Conservation (phyloP, 345 rosid species). For the Eucalyptus pauciflora region DNA sequence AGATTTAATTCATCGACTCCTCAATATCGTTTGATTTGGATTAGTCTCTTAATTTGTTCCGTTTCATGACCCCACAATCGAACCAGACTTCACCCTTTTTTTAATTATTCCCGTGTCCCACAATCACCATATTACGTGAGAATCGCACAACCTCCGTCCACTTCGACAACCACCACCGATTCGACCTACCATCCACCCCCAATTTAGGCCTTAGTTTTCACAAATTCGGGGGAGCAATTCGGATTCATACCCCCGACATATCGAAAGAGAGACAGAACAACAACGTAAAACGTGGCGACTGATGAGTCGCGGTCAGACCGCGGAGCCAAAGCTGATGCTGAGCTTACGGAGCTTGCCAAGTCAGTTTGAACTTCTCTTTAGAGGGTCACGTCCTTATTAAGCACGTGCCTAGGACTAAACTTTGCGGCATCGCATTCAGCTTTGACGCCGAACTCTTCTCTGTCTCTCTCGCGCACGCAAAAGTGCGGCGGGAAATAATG, state of each 20-base stretch:
- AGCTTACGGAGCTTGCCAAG: neutral
- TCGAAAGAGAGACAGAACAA: neutral
- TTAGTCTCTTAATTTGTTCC: neutral
- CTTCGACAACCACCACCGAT: neutral
- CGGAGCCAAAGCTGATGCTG: neutral
- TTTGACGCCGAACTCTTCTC: neutral
- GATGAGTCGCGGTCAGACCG: neutral
- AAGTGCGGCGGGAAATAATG: neutral
- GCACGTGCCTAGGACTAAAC: neutral
- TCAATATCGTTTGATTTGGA: neutral
- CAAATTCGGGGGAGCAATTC: neutral
- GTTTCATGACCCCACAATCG: neutral
- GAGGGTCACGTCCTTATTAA: neutral
- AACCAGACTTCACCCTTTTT: neutral
- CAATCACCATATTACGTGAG: neutral
- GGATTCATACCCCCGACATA: neutral
- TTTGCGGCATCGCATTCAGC: neutral
- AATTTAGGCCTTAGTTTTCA: neutral
- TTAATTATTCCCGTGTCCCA: neutral
- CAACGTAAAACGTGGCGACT: neutral
- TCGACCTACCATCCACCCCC: neutral
- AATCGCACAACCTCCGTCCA: neutral
- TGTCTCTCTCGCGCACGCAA: neutral
- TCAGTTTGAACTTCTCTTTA: neutral
- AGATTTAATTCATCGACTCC: neutral